A percentile compares a stretch with the other conserved stretches of the same genome.
These are phyloP conservation scores for Pyricularia sp. DNA, from an alignment of 2,329 filamentous ascomycete species.

Conservation along the genomic window DNA sequence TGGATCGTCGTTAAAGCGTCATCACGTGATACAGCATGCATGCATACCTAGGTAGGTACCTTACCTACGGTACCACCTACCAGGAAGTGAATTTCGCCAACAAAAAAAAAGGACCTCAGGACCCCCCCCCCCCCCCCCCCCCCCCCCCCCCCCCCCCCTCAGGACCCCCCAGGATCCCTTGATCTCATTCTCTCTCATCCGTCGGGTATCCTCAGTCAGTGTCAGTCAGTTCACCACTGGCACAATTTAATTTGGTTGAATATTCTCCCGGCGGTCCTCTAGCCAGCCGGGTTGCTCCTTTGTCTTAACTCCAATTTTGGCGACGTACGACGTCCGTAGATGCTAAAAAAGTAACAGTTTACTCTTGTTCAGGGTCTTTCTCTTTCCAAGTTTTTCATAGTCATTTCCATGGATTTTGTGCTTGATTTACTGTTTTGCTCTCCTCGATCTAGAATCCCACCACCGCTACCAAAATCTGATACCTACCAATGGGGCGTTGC, in stretches of 20 bases:
- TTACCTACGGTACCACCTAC: too few species aligned
- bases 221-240: not conserved
- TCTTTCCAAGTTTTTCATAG: not conserved
- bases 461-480: not conserved
- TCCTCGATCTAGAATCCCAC: not conserved
- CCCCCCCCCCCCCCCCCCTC: too few species aligned
- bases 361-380: not conserved
- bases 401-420: too few species aligned
- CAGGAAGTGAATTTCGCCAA: not conserved
- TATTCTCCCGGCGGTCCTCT: not conserved
- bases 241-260: not conserved
- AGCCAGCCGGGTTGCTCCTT: not conserved
- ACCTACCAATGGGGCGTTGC: not conserved
- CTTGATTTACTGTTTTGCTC: not conserved
- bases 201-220: not conserved
- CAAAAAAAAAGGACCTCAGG: not conserved
- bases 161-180: not conserved
- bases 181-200: not conserved
- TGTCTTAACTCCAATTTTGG: not conserved
- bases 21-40: not conserved
- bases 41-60: too few species aligned
- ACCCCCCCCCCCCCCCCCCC: too few species aligned
- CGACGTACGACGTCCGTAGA: too few species aligned
- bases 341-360: not conserved
- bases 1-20: not conserved